Conservation (phyloP, 202 grass and related monocot species). For the Eragrostis tef region DNA sequence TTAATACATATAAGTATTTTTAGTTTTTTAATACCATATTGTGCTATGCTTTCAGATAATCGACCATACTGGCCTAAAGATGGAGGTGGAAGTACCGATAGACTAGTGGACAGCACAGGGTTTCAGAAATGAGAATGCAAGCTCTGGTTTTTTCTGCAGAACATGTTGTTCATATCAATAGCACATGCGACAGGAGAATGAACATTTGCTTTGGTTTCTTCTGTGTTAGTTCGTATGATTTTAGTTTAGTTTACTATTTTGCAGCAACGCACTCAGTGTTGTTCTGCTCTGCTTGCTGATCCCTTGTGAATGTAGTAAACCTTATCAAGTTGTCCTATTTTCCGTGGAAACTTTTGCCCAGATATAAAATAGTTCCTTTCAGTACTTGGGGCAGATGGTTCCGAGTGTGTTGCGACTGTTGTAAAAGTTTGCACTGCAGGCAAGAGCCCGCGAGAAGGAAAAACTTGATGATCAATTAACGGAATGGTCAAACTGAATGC, state of each 20-base stretch:
- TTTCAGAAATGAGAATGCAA: background rate
- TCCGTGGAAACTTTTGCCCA: background rate
- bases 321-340: background rate
- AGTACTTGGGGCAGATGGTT: background rate
- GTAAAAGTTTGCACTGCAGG: too few species aligned
- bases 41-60: conserved; percentile 55
- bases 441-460: too few species aligned
- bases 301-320: background rate
- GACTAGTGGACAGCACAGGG: conserved; percentile 38
- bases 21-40: background rate
- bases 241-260: background rate
- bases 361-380: background rate
- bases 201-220: background rate
- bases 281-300: background rate
- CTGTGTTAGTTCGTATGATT: background rate
- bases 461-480: too few species aligned
- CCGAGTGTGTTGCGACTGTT: background rate
- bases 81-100: conserved; percentile 83
- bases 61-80: conserved; percentile 63
- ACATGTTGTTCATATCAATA: conserved; percentile 20
- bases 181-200: background rate
- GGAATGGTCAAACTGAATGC: too few species aligned
- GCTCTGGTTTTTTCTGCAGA: conserved; percentile 2
- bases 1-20: background rate
- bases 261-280: background rate